phyloP scores from a whole-genome alignment of 371 early-diverging fungal species.

The Mucor mucedo region DNA sequence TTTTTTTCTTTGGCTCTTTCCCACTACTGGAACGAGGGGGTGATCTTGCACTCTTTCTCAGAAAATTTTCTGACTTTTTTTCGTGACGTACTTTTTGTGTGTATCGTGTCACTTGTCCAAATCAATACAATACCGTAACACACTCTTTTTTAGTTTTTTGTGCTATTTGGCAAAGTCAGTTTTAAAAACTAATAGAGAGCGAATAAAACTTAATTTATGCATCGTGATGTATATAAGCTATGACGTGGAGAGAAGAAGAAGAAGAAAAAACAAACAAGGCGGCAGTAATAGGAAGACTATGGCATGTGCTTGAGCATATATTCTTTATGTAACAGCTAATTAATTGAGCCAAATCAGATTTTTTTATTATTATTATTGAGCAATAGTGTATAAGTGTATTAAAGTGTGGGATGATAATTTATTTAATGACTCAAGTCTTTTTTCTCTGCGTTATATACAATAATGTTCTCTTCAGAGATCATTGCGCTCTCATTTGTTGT shows the following conservation, averaged over 20 bases:
- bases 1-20: not conserved
- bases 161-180: not conserved
- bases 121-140: not conserved
- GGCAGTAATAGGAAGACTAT: not conserved
- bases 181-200: not conserved
- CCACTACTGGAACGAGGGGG: not conserved
- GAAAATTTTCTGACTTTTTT: conserved; percentile 1
- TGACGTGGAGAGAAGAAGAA: not conserved
- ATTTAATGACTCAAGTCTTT: conserved; percentile 5
- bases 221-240: not conserved
- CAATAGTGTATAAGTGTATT: not conserved
- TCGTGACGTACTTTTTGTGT: conserved; percentile 9
- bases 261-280: not conserved
- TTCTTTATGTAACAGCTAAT: no score
- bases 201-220: not conserved
- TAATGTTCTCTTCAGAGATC: conserved; percentile 29
- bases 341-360: no score
- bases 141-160: not conserved
- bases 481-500: conserved; percentile 10
- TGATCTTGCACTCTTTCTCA: not conserved
- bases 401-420: not conserved
- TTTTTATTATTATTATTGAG: no score
- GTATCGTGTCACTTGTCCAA: conserved; percentile 8
- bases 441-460: conserved; percentile 24
- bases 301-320: not conserved